phyloP scores from a whole-genome alignment of 371 early-diverging fungal genomes.

The Mortierella sp. region DNA sequence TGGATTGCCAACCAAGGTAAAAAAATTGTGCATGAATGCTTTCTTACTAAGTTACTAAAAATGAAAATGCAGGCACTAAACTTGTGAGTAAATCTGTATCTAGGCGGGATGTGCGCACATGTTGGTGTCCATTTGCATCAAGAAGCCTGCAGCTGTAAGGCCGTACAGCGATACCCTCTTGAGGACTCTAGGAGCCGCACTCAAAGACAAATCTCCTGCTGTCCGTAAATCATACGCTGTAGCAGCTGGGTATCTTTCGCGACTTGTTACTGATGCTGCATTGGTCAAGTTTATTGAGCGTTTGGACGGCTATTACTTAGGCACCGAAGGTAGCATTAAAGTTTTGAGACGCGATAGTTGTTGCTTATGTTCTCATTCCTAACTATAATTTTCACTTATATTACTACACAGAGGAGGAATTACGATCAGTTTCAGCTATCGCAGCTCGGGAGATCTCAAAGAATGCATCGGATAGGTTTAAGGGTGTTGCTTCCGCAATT shows the following conservation, averaged over 20 bases:
- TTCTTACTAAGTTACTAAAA: too few species aligned
- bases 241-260: conserved; percentile 84
- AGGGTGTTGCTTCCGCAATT: conserved; percentile 68
- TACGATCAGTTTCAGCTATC: conserved; percentile 80
- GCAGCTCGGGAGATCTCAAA: conserved; percentile 81
- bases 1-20: conserved; percentile 91
- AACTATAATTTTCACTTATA: not conserved
- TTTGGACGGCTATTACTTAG: conserved; percentile 79
- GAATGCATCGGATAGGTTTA: conserved; percentile 78
- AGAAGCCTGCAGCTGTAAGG: conserved; percentile 67
- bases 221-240: conserved; percentile 89
- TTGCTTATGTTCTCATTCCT: not conserved
- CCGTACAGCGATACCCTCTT: conserved; percentile 76
- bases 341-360: not conserved
- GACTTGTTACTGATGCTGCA: conserved; percentile 71
- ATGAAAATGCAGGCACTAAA: not conserved
- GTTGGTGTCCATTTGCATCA: conserved; percentile 81
- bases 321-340: conserved; percentile 64
- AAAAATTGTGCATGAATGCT: too few species aligned
- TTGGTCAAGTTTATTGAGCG: conserved; percentile 75
- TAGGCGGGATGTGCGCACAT: conserved; percentile 91
- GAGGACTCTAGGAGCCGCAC: conserved; percentile 81
- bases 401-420: conserved; percentile 73
- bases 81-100: not conserved
- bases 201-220: conserved; percentile 83